Percentiles rank a stretch among this genome's conserved stretches.
Conservation (phyloP, 306 rosid genomes). For the Trifolium subterraneum region DNA sequence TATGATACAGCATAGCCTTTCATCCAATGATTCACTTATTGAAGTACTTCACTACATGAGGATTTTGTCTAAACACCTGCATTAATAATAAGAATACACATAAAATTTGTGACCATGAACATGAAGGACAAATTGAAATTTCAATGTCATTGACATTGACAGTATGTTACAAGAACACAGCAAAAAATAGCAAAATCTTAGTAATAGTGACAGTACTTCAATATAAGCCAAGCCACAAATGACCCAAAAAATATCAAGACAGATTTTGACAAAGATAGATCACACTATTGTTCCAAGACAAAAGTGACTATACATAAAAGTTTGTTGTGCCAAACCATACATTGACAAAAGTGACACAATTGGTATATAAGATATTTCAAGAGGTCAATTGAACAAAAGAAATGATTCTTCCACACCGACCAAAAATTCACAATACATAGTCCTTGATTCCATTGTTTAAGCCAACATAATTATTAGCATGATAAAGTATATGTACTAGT, state of each 20-base stretch:
- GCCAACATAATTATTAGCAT: constrained; percentile 27
- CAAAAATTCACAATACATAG: neutral
- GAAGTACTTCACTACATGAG: too few species aligned
- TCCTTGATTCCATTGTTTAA: neutral
- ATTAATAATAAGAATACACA: too few species aligned
- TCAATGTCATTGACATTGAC: neutral
- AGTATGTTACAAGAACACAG: neutral
- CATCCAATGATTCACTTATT: too few species aligned
- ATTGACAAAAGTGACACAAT: neutral
- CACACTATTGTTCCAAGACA: neutral
- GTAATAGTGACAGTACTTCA: neutral
- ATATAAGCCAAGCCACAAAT: neutral
- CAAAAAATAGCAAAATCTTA: neutral
- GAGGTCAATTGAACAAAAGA: neutral
- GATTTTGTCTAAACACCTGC: neutral
- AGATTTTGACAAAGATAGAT: neutral
- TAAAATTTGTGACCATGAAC: too few species aligned
- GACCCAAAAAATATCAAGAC: too few species aligned
- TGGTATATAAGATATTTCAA: neutral
- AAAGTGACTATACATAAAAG: neutral
- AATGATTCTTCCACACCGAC: neutral
- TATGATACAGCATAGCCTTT: too few species aligned
- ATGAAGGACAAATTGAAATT: too few species aligned
- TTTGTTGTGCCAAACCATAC: neutral
- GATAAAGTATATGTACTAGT: constrained; percentile 5